Base-by-base conservation (phyloP, 805 yeast genomes). In the Wickerhamomyces sydowiorum region DNA sequence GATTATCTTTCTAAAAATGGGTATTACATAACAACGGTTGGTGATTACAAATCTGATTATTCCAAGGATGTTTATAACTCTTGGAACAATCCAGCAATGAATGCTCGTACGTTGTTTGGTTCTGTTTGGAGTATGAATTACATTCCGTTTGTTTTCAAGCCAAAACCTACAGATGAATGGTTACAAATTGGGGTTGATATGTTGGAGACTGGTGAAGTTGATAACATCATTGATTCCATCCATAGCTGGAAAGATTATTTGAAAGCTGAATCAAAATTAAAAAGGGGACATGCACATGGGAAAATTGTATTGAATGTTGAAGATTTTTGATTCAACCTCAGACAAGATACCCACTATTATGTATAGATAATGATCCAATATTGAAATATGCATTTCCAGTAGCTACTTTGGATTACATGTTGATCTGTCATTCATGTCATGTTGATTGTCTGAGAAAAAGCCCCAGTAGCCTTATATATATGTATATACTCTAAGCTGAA, bases 221-320 rank as follows among this genome's bases (percentile, higher is more conserved):
- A 62, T 44, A 63, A 76, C 17, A 60, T 69, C 24, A 64, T 86
- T 31, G 93, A 85, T 53, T 66, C 76, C 10, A 72, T 70, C 27
- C 75, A 67, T 47, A 66, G 73, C 19, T 77, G 86, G 70, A 72
- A 69, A n/a, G 70, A 82, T 5, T 72, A 64, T 43, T 50, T 67
- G 33, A 64, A 69, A 14, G 95, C 93, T 1, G 62, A 75, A 39
- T 73, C 73, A 4, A 69, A 67, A 50, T 62, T 85, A 43, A 62
- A 61, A 15, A 57, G 68, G 8, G 76, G 79, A 39, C 70, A 68
- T 43, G 78, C 81, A 7, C 75, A 71, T 42, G 96, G 96, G 29
- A 87, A 86, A 59, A 65, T 87, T 38, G 73, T 87, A n/a, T 43
- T 70, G 36, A 55, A 69, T 33, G 65, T 66, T n/a, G 75, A 70